Base-by-base conservation (phyloP, 2,329 filamentous ascomycete genomes). In the Geosmithia morbida region DNA sequence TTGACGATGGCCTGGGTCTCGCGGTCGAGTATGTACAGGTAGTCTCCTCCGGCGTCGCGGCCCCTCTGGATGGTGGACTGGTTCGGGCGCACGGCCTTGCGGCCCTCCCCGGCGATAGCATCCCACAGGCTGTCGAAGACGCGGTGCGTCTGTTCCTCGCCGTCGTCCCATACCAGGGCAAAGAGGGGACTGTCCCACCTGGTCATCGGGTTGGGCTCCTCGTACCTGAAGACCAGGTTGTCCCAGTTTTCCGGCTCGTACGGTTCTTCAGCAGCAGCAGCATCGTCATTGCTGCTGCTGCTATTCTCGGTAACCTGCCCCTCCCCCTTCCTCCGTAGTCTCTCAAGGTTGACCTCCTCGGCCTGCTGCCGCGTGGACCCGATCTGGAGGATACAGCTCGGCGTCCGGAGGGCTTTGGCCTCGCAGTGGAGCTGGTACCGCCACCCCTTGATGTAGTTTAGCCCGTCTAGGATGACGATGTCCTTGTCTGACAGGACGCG, bases 361-460 rank as follows among this genome's bases (percentile, higher is more conserved):
- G 77, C 75, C 51, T 61, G 61, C n/a, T 79, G 75, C 3, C 67
- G 62, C 10, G 67, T 57, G 51, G 74, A 77, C 0, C 79, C 79
- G 43, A 83, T 68, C 61, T 81, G 79, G 52, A 92, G 68, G 48
- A 92, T 78, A 56, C 83, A 88, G 62, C 77, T 84, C 2, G 83
- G 77, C 3, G 86, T 92, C 52, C 81, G 69, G 47, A 85, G 67
- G 44, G 86, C 86, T 64, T 92, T 92, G 39, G 86, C 79, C 65
- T 92, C 86, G 66, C 86, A 90, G 62, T 83, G 83, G 19, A 94
- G 69, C 68, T 94, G 86, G 61, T 94, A 94, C 45, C 87, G 74
- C 77, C 85, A 92, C 39, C 86, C 87, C 63, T 92, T 92, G 66
- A 94, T 94, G 65, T 92, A 94, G 64, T 92, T 92, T 50, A 86